Conservation (phyloP, 1,139 yeast genomes). For the Pichia sp. region DNA sequence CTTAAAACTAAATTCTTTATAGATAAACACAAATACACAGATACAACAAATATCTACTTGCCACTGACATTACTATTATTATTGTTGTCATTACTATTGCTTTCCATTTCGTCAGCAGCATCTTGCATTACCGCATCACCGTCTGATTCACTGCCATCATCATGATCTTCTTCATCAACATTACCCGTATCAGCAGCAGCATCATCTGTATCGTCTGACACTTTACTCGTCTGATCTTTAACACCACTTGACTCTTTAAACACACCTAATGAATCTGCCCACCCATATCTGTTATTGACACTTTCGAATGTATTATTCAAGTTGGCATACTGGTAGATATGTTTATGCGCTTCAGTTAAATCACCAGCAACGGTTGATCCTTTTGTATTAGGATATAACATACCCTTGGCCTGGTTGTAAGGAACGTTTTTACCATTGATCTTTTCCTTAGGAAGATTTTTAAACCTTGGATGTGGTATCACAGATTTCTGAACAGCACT, state of each 20-base stretch:
- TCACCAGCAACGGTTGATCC: constrained; percentile 13
- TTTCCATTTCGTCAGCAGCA: neutral
- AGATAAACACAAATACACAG: too few species aligned
- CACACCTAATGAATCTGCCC: constrained; percentile 18
- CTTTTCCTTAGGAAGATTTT: constrained; percentile 13
- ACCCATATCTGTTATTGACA: constrained; percentile 22
- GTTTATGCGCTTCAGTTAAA: constrained; percentile 21
- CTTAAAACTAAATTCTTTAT: too few species aligned
- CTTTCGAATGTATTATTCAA: constrained; percentile 22
- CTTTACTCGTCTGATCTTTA: neutral
- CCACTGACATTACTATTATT: too few species aligned
- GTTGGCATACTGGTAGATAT: constrained; percentile 20
- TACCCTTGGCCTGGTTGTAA: constrained; percentile 18
- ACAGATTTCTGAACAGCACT: neutral
- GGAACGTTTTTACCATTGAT: constrained; percentile 16
- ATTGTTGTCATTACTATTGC: too few species aligned
- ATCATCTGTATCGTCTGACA: neutral
- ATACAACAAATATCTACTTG: too few species aligned
- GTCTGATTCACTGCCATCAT: neutral
- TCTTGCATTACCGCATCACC: neutral
- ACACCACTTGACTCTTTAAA: constrained; percentile 16
- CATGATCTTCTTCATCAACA: neutral
- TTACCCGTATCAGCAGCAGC: neutral
- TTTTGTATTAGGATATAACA: constrained; percentile 18
- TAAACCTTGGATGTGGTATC: constrained; percentile 17